Percentiles rank a stretch among this genome's conserved stretches.
These are phyloP conservation scores for Fusarium drepaniforme DNA, from an alignment of 2,329 filamentous ascomycete genomes.

Conservation along the genomic window DNA sequence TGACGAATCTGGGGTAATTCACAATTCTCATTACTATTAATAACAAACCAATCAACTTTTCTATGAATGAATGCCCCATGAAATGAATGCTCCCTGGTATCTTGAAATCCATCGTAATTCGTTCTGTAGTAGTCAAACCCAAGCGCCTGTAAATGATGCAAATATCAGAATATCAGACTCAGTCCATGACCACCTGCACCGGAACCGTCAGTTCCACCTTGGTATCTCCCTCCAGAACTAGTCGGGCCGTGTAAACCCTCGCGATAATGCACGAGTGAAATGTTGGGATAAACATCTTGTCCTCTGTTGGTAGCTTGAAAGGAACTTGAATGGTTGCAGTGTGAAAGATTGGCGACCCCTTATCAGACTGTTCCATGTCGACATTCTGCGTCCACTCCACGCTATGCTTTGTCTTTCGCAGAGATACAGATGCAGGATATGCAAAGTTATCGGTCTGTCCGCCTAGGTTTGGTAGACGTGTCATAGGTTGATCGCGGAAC, in stretches of 20 bases:
- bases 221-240: slow-evolving; percentile 29
- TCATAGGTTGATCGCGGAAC: slow-evolving; percentile 37
- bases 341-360: slow-evolving; percentile 28
- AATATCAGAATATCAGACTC: background rate
- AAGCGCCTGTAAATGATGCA: background rate
- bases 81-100: slow-evolving; percentile 33
- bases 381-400: slow-evolving; percentile 34
- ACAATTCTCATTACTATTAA: slow-evolving; percentile 30
- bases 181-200: slow-evolving; percentile 32
- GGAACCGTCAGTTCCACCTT: slow-evolving; percentile 35
- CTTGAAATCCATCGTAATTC: slow-evolving; percentile 22
- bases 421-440: slow-evolving; percentile 22
- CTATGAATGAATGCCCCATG: slow-evolving; percentile 24
- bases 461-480: slow-evolving; percentile 30
- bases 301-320: slow-evolving; percentile 13
- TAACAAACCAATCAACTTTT: slow-evolving; percentile 13
- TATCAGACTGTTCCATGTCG: slow-evolving; percentile 14
- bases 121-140: background rate
- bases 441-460: slow-evolving; percentile 23
- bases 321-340: slow-evolving; percentile 32
- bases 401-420: slow-evolving; percentile 5
- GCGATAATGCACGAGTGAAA: slow-evolving; percentile 32
- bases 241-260: slow-evolving; percentile 26
- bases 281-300: slow-evolving; percentile 35
- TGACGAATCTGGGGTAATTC: background rate